phyloP scores from a whole-genome alignment of 2,329 filamentous ascomycete species.

The Trichophyton rubrum region DNA sequence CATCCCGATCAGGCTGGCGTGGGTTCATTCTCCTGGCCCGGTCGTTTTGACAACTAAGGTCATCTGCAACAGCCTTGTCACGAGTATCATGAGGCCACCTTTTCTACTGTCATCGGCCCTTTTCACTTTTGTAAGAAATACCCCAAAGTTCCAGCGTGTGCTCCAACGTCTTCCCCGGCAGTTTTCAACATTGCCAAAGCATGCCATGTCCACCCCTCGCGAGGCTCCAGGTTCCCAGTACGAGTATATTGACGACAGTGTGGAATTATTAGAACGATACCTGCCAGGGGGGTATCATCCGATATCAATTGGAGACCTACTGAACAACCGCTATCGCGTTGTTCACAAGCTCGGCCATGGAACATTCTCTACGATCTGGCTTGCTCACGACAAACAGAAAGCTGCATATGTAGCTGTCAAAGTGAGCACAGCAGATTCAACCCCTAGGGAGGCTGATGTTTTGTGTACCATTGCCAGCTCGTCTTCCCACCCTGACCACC shows the following conservation, averaged over 20 bases:
- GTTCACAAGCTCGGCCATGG: constrained; percentile 17
- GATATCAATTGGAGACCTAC: constrained; percentile 9
- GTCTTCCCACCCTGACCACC: background rate
- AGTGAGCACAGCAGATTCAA: background rate
- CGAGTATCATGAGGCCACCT: too few species aligned
- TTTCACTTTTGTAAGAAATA: too few species aligned
- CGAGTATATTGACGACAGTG: background rate
- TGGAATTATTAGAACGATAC: background rate
- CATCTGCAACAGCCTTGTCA: too few species aligned
- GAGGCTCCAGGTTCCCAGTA: background rate
- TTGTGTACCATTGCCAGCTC: background rate
- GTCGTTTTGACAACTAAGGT: too few species aligned
- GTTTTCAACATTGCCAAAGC: background rate
- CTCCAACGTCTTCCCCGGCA: too few species aligned
- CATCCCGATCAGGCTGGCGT: too few species aligned
- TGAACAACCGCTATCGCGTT: constrained; percentile 12
- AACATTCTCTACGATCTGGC: constrained; percentile 16
- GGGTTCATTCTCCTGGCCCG: too few species aligned
- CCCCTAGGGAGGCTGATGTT: background rate
- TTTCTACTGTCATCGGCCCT: too few species aligned
- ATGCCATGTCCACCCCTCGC: background rate
- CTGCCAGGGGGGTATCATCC: background rate
- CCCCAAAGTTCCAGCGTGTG: too few species aligned
- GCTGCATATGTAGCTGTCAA: background rate
- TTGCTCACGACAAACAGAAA: constrained; percentile 7